phyloP scores from a whole-genome alignment of 768 basidiomycete genomes.

The Tubosaeta sp. region DNA sequence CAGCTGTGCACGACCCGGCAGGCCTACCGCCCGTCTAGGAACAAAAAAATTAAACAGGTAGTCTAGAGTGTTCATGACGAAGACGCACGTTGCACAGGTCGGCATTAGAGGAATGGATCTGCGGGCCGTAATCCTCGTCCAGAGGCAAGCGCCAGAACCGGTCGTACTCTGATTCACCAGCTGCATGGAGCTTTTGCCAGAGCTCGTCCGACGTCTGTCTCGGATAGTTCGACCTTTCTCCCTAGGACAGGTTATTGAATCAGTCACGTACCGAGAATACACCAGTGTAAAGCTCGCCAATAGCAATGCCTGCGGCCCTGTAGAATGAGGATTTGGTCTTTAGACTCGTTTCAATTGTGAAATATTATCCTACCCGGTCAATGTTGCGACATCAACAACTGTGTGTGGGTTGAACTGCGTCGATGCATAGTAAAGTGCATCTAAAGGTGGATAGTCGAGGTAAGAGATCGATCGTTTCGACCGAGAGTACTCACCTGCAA shows the following conservation, averaged over 20 bases:
- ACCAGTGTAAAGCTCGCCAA: constrained; percentile 74
- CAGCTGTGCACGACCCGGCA: constrained; percentile 76
- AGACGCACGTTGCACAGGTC: constrained; percentile 61
- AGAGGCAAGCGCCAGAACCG: constrained; percentile 91
- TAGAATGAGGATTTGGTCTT: background rate
- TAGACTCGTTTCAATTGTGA: background rate
- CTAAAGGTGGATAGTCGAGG: constrained; percentile 31
- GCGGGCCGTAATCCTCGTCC: constrained; percentile 73
- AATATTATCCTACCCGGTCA: constrained; percentile 57
- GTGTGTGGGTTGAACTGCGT: constrained; percentile 77
- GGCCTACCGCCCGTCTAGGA: constrained; percentile 64
- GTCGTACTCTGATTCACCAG: constrained; percentile 73
- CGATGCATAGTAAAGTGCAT: constrained; percentile 81
- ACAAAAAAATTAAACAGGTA: background rate
- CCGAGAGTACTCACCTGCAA: constrained; percentile 48
- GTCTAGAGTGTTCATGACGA: background rate
- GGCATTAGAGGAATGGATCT: constrained; percentile 74
- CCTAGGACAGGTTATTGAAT: background rate
- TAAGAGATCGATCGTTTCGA: background rate
- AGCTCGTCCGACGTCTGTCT: constrained; percentile 66
- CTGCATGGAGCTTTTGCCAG: constrained; percentile 63
- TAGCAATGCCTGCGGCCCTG: constrained; percentile 67
- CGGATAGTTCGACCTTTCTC: background rate
- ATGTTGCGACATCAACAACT: constrained; percentile 82
- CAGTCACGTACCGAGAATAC: constrained; percentile 61